Base-by-base conservation (phyloP, 2,329 filamentous ascomycete species). In the Paraphoma chrysanthemicola region DNA sequence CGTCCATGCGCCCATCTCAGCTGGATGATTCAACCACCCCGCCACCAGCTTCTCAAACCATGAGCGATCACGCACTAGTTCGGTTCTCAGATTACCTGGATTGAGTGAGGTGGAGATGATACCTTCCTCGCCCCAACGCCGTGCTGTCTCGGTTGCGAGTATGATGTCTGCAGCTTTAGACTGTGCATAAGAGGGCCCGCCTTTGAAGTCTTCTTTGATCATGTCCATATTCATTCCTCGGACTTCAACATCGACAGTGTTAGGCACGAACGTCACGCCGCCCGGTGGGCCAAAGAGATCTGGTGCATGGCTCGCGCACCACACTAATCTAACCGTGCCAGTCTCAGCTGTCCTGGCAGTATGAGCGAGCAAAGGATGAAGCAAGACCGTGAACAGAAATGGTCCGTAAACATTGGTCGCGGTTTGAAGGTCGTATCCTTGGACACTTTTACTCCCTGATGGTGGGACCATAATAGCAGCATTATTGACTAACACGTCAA, bases 21-120 rank as follows among this genome's bases (percentile, higher is more conserved):
- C 39, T 14, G 39, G 39, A 42, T 42, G 39, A n/a, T 23, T 29
- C 23, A 49, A 23, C 47, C 33, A 41, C 36, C n/a, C 36, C 10
- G 47, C 47, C 4, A 59, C 30, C 6, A 53, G 36, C 16, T 51
- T 29, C n/a, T 48, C 38, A 31, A 17, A 52, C 17, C 46, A 30
- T 42, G 28, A 36, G 28, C 39, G 51, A 12, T 28, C 8, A 9
- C 23, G 51, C 12, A 52, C 48, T 39, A 31, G 48, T 50, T 17
- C 44, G 73, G 77, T 80, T 41, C 55, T 66, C 60, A 81, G 71
- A 30, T 79, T 73, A 1, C 79, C 79, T 0, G 79, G 79, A 61
- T 80, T 79, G 16, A 74, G 28, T 16, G n/a, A 29, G 4, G 50
- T 58, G 53, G 54, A 62, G 29, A 67, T 50, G 39, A 68, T 54